phyloP scores from a whole-genome alignment of 2,329 filamentous ascomycete species.

The Chrysoporthe austroafricana region DNA sequence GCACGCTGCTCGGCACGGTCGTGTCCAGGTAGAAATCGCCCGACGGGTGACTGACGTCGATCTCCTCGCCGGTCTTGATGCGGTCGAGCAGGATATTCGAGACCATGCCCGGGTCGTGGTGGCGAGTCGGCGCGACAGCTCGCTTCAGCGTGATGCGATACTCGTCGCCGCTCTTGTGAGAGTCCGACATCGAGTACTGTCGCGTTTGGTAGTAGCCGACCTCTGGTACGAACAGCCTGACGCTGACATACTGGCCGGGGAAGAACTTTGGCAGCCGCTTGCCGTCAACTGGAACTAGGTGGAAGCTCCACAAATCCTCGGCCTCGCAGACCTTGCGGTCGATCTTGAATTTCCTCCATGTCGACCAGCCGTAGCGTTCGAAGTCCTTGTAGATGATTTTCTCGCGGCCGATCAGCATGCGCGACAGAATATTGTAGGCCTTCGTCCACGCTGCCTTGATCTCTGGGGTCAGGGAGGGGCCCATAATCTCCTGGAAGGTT shows the following conservation, averaged over 20 bases:
- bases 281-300: conserved; percentile 64
- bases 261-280: conserved; percentile 61
- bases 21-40: conserved; percentile 59
- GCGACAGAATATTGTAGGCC: conserved; percentile 70
- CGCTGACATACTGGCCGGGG: conserved; percentile 70
- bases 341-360: conserved; percentile 68
- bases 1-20: conserved; percentile 40
- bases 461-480: conserved; percentile 63
- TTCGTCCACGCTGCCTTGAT: conserved; percentile 67
- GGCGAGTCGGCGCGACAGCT: conserved; percentile 53
- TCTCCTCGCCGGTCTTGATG: conserved; percentile 60
- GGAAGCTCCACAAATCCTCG: conserved; percentile 68
- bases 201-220: conserved; percentile 62
- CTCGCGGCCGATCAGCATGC: conserved; percentile 68
- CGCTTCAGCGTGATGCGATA: conserved; percentile 71
- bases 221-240: conserved; percentile 58
- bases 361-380: conserved; percentile 55
- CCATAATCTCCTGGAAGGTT: conserved; percentile 66
- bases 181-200: conserved; percentile 72
- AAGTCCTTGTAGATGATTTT: conserved; percentile 60
- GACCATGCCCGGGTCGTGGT: conserved; percentile 60
- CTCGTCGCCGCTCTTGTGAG: conserved; percentile 55
- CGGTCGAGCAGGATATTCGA: conserved; percentile 67
- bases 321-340: conserved; percentile 64
- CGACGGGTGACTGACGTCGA: conserved; percentile 65